Evolutionary conservation across 2,329 filamentous ascomycete genomes (phyloP), one percentile per base, ranked within the genome.

Genomic region (Epichloe sibirici): DNA sequence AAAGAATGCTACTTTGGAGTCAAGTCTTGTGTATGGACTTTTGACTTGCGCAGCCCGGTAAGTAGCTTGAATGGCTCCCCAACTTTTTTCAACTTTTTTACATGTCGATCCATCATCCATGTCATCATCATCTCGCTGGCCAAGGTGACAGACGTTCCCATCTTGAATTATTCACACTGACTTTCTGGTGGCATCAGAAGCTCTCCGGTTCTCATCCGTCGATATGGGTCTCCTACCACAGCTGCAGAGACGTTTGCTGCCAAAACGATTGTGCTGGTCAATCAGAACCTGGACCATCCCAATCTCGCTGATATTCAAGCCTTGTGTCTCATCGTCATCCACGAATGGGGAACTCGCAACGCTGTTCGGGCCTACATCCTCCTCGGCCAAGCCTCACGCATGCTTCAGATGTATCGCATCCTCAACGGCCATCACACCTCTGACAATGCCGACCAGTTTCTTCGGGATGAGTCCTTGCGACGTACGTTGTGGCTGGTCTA

Each of bases 361-460:
- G 79, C 79, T 39, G 77, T 82, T 34, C 77, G 79, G 17, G 79
- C 79, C 56, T 82, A 82, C 69, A 76, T 81, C 63, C 81, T 81
- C 61, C 71, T 82, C 25, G 79, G 79, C 57, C 78, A 82, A 62
- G 79, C 79, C 35, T 74, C 77, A n/a, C 76, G 79, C 54, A 81
- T 82, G 78, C 73, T 79, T 35, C 79, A 82, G 66, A 82, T 82
- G 79, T 81, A 77, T 59, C 74, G 77, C 56, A 76, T 82, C 52
- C 73, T 82, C 45, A 76, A 79, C 58, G 72, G 71, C 42, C 77
- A 79, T 58, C 74, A 77, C 57, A 66, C 70, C 43, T 69, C 72
- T 15, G 76, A 78, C 42, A 72, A 66, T 37, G 59, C 74, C n/a
- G 78, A 81, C 58, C 75, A 77, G 58, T 82, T 82, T 61, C 72